These are phyloP conservation scores for Citrullus amarus DNA, from an alignment of 306 rosid genomes.

Conservation along the genomic window DNA sequence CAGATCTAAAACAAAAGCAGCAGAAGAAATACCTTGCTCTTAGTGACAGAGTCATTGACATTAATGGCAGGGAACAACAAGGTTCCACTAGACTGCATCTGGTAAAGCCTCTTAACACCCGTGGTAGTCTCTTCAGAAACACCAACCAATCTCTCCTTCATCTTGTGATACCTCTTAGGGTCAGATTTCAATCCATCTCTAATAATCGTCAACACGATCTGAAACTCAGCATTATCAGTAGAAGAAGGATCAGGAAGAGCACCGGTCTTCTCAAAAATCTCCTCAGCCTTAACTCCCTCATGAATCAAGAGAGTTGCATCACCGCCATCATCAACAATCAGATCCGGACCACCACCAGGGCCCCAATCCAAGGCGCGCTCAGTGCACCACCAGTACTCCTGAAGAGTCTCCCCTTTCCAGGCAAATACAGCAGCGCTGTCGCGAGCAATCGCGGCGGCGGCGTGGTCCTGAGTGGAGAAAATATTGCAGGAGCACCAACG, in stretches of 20 bases:
- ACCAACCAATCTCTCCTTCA: conserved; percentile 56
- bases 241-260: conserved; percentile 35
- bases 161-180: conserved; percentile 51
- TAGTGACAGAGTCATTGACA: conserved; percentile 71
- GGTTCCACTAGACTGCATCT: conserved; percentile 59
- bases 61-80: conserved; percentile 74
- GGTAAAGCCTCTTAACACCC: conserved; percentile 71
- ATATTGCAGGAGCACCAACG: conserved; percentile 88
- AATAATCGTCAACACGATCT: conserved; percentile 46
- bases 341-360: conserved; percentile 52
- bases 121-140: conserved; percentile 83
- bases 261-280: conserved; percentile 32
- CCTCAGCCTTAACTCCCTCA: conserved; percentile 65
- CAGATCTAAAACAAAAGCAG: conserved; percentile 4
- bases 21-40: conserved; percentile 50
- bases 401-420: conserved; percentile 69
- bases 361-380: conserved; percentile 75
- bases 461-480: conserved; percentile 73
- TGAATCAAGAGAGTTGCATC: conserved; percentile 51
- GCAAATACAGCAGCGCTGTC: conserved; percentile 62
- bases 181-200: conserved; percentile 47
- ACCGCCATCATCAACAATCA: conserved; percentile 69
- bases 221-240: conserved; percentile 51
- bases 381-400: conserved; percentile 81
- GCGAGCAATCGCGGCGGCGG: conserved; percentile 66